Base-by-base conservation (phyloP, 345 rosid species). In the Eutrema heterophyllum region DNA sequence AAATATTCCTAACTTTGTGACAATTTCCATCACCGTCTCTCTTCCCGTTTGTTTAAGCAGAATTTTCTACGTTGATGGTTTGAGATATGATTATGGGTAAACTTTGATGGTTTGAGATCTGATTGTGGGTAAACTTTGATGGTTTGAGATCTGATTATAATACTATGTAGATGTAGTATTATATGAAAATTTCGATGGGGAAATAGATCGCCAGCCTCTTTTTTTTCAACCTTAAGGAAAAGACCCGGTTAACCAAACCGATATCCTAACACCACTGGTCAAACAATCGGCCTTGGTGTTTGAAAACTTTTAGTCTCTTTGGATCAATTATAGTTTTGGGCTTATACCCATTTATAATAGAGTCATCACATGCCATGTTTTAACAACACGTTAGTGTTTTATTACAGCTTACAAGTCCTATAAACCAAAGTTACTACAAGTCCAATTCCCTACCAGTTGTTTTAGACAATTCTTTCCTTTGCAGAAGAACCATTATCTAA, bases 291-390 rank as follows among this genome's bases (percentile, higher is more conserved):
- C 24, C 24, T 21, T 21, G 24, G 24, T 21, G 2, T 21, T 21
- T 21, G 24, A 21, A 21, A 21, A 21, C 24, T 21, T 21, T 21
- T 21, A 21, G 35, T 13, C 7, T 53, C 27, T 59, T 12, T 21
- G 15, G 45, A 18, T 12, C 15, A 11, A 7, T 11, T 4, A 58
- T 40, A 60, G 12, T 26, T 61, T 61, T 61, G 35, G 66, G 66
- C 50, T n/a, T 63, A 8, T 62, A 24, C 13, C 30, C 35, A 60
- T 21, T 36, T 39, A 18, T 16, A 38, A 16, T 24, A 24, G n/a
- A 21, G 66, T 40, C 15, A 44, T 64, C 44, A 65, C 32, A 48
- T 65, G 57, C 13, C 45, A 65, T 65, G 58, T 65, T 65, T 30
- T 14, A 52, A 21, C 21, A 21, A 21, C 21, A 21, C 21, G 21